phyloP scores from a whole-genome alignment of 2,329 filamentous ascomycete genomes.

The Hypoxylon sp. region DNA sequence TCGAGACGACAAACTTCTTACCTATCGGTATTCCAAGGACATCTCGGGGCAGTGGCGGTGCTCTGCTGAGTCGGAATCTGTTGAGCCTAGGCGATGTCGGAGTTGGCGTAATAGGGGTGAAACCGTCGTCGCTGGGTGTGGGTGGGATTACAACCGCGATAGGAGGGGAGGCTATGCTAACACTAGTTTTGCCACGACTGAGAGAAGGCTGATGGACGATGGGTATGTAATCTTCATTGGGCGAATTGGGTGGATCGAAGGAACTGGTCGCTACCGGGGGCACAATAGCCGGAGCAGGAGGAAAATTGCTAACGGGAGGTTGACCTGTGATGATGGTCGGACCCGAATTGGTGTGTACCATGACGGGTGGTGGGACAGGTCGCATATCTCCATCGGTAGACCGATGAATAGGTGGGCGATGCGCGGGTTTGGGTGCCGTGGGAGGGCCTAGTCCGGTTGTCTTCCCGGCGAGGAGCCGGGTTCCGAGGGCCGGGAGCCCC shows the following conservation, averaged over 20 bases:
- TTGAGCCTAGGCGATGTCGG: constrained; percentile 41
- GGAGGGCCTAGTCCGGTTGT: constrained; percentile 41
- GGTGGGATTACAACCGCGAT: constrained; percentile 43
- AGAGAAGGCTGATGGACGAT: constrained; percentile 48
- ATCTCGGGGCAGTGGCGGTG: constrained; percentile 49
- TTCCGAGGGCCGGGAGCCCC: constrained; percentile 49
- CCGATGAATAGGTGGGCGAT: constrained; percentile 47
- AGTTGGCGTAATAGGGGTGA: constrained; percentile 51
- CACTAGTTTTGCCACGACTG: constrained; percentile 30
- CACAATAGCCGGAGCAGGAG: constrained; percentile 17
- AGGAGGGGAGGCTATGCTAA: constrained; percentile 30
- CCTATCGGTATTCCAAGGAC: constrained; percentile 52
- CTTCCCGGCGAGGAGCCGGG: constrained; percentile 42
- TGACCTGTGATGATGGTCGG: constrained; percentile 39
- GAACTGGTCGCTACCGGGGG: constrained; percentile 38
- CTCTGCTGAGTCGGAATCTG: constrained; percentile 42
- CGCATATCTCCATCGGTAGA: constrained; percentile 45
- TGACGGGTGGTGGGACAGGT: constrained; percentile 43
- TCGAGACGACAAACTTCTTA: constrained; percentile 41
- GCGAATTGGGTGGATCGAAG: constrained; percentile 28
- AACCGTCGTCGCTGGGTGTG: constrained; percentile 49
- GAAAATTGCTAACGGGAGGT: constrained; percentile 32
- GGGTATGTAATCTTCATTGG: constrained; percentile 50
- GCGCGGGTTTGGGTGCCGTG: constrained; percentile 47
- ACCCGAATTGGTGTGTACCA: constrained; percentile 35